Percentiles rank a stretch among this genome's conserved stretches.
These are phyloP conservation scores for Cryptosporidium ryanae DNA, from an alignment of 169 alveolate species.

Conservation along the genomic window DNA sequence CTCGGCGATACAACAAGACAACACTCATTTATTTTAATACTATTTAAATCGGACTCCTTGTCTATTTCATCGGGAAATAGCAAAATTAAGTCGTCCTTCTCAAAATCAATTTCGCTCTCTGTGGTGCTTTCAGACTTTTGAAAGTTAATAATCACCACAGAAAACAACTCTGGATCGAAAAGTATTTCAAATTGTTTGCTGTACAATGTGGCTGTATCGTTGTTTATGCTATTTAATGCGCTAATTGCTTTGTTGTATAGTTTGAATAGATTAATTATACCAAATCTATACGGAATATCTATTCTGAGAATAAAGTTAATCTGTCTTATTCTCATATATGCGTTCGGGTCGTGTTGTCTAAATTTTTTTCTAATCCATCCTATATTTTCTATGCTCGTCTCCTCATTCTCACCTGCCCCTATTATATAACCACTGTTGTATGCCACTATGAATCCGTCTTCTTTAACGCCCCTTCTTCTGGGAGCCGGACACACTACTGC, in stretches of 20 bases:
- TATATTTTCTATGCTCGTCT: slow-evolving; percentile 47
- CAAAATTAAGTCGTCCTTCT: not conserved
- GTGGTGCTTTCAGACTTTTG: not conserved
- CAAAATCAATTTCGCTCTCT: not conserved
- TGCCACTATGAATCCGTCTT: slow-evolving; percentile 68
- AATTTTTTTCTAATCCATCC: slow-evolving; percentile 65
- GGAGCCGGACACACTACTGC: slow-evolving; percentile 69
- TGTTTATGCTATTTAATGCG: not conserved
- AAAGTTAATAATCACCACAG: slow-evolving; percentile 44
- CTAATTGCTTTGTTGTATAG: slow-evolving; percentile 22
- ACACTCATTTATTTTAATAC: slow-evolving; percentile 13
- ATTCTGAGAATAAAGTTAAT: slow-evolving; percentile 38
- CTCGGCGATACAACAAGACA: slow-evolving; percentile 31
- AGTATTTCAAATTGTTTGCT: slow-evolving; percentile 19
- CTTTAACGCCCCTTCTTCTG: slow-evolving; percentile 72
- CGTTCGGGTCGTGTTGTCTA: slow-evolving; percentile 71
- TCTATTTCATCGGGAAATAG: slow-evolving; percentile 50
- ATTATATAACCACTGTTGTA: slow-evolving; percentile 69
- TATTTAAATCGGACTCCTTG: not conserved
- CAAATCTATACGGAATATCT: slow-evolving; percentile 48
- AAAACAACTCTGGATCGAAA: slow-evolving; percentile 54
- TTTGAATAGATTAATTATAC: slow-evolving; percentile 37
- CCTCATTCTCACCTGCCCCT: slow-evolving; percentile 71
- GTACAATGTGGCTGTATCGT: no score
- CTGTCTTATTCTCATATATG: slow-evolving; percentile 25